Evolutionary conservation across 768 basidiomycete genomes (phyloP).

Genomic region (Russula abietina): DNA sequence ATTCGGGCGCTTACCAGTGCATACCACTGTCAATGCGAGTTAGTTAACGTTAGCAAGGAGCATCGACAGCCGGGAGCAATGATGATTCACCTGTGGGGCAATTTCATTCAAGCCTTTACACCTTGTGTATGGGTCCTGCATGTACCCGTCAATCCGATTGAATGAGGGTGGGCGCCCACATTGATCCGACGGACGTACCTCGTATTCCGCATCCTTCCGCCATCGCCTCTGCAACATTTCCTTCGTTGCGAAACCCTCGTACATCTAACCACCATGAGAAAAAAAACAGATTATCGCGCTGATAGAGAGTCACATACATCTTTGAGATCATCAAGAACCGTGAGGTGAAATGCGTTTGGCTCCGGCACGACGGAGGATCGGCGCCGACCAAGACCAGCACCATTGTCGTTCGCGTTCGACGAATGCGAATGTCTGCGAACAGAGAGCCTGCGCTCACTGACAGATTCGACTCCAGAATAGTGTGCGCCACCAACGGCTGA

Average conservation of each 20-base stretch:
- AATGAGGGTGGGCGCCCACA: too few relatives aligned
- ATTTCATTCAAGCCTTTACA: constrained; percentile 26
- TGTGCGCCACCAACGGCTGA: constrained; percentile 59
- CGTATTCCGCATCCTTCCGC: constrained; percentile 49
- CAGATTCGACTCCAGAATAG: constrained; percentile 48
- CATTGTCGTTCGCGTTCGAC: neutral
- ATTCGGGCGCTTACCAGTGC: constrained; percentile 38
- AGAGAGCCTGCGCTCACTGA: constrained; percentile 28
- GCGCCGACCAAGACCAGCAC: constrained; percentile 2
- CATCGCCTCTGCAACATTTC: constrained; percentile 51
- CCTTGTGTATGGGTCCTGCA: constrained; percentile 9
- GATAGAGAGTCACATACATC: constrained; percentile 32
- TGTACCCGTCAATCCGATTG: constrained; percentile 31
- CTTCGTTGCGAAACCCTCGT: constrained; percentile 45
- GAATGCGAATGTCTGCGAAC: neutral
- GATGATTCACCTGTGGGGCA: constrained; percentile 25
- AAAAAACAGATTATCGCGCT: neutral
- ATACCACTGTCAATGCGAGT: constrained; percentile 41
- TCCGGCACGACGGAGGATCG: constrained; percentile 10
- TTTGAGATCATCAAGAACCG: constrained; percentile 51
- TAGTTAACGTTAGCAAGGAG: neutral
- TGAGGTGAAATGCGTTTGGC: constrained; percentile 33
- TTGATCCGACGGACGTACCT: constrained; percentile 42
- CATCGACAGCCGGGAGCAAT: neutral
- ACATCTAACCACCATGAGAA: constrained; percentile 33